These are phyloP conservation scores for Haplosporangium sp. DNA, from an alignment of 371 early-diverging fungal genomes.

Conservation along the genomic window DNA sequence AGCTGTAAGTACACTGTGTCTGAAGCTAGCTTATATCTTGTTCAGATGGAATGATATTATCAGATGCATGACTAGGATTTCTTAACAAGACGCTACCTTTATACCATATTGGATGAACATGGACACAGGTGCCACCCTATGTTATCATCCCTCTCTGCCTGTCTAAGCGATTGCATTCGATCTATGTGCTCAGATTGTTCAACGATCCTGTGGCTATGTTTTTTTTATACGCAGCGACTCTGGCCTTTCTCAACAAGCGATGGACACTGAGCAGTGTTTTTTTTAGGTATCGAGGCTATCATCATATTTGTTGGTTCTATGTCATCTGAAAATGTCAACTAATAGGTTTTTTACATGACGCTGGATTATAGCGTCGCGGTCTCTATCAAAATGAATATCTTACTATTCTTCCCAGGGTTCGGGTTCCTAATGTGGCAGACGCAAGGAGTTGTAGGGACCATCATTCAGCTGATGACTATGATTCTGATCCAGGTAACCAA, in stretches of 20 bases:
- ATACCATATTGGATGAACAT: background rate
- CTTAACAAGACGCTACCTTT: background rate
- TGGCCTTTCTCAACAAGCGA: constrained; percentile 66
- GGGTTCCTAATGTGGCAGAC: constrained; percentile 75
- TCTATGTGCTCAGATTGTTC: constrained; percentile 89
- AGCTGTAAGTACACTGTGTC: constrained; percentile 3
- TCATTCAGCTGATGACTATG: constrained; percentile 61
- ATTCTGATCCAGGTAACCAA: constrained; percentile 64
- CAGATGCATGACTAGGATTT: background rate
- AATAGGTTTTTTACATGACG: no score
- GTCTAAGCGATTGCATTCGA: constrained; percentile 90
- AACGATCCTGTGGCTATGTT: constrained; percentile 94
- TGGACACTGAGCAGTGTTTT: constrained; percentile 67
- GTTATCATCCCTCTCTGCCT: constrained; percentile 69
- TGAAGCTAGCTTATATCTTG: background rate
- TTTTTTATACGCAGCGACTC: constrained; percentile 72
- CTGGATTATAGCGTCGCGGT: constrained; percentile 72
- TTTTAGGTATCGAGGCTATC: constrained; percentile 63
- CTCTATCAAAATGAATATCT: constrained; percentile 94
- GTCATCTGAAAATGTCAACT: no score
- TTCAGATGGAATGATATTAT: background rate
- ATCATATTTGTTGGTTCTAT: no score
- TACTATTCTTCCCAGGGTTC: constrained; percentile 89
- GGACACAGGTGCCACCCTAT: constrained; percentile 69
- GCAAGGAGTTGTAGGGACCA: constrained; percentile 63